A percentile compares a stretch with the other conserved stretches of the same genome.
phyloP scores from a whole-genome alignment of 2,329 filamentous ascomycete genomes.

The Sporothrix humicola region DNA sequence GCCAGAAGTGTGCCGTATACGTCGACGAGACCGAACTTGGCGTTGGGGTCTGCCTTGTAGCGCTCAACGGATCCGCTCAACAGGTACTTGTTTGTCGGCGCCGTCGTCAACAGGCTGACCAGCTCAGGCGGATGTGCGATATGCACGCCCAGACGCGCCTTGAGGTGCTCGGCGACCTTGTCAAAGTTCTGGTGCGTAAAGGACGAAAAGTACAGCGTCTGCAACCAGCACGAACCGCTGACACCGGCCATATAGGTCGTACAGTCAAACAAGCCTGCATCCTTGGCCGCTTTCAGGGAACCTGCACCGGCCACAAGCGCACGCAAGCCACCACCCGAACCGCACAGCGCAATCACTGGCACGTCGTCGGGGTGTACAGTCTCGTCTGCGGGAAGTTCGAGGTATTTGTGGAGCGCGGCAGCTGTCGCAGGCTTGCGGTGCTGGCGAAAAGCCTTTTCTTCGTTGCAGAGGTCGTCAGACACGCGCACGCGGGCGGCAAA shows the following conservation, averaged over 20 bases:
- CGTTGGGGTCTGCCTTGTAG: conserved; percentile 77
- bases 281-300: conserved; percentile 80
- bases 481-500: conserved; percentile 83
- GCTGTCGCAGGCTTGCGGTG: conserved; percentile 72
- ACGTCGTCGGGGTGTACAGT: conserved; percentile 93
- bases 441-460: conserved; percentile 76
- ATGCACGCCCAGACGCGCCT: conserved; percentile 81
- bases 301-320: conserved; percentile 90
- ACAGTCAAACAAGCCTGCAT: conserved; percentile 91
- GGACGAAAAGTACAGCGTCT: conserved; percentile 83
- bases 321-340: conserved; percentile 87
- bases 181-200: conserved; percentile 71
- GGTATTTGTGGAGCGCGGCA: conserved; percentile 79
- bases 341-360: conserved; percentile 90
- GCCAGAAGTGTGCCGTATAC: conserved; percentile 87
- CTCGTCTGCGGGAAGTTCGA: conserved; percentile 71
- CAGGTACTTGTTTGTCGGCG: conserved; percentile 91
- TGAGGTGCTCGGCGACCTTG: conserved; percentile 81
- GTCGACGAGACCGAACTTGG: conserved; percentile 89
- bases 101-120: conserved; percentile 78
- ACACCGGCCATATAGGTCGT: conserved; percentile 94
- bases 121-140: conserved; percentile 91
- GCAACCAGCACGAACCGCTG: conserved; percentile 95
- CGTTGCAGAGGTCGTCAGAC: conserved; percentile 75
- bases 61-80: conserved; percentile 91